Evolutionary conservation across 768 basidiomycete genomes (phyloP).

Genomic region (Crucibulum laeve): DNA sequence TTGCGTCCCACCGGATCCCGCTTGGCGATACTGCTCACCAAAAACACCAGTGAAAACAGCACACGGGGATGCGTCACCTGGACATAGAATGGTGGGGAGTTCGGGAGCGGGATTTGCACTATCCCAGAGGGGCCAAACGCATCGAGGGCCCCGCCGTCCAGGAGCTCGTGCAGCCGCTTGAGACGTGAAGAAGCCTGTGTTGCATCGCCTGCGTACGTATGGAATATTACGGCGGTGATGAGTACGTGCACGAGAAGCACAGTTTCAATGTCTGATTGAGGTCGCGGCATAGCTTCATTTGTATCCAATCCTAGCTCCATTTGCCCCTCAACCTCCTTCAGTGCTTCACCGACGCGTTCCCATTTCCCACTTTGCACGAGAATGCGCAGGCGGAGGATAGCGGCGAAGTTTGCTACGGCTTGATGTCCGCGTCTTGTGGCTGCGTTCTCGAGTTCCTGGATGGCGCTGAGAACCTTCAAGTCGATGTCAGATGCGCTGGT

Average conservation of each 20-base stretch:
- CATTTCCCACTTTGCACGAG: slow-evolving; percentile 53
- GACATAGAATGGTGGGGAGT: slow-evolving; percentile 43
- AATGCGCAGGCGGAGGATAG: slow-evolving; percentile 53
- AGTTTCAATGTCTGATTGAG: slow-evolving; percentile 15
- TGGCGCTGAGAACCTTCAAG: slow-evolving; percentile 23
- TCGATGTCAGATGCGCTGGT: slow-evolving; percentile 11
- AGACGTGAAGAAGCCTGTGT: slow-evolving; percentile 46
- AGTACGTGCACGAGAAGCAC: slow-evolving; percentile 52
- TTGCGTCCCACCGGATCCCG: slow-evolving; percentile 71
- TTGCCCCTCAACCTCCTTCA: slow-evolving; percentile 44
- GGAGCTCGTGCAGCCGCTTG: slow-evolving; percentile 55
- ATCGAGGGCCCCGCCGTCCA: slow-evolving; percentile 54
- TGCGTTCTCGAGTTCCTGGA: slow-evolving; percentile 27
- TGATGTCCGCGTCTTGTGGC: slow-evolving; percentile 26
- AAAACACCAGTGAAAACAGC: slow-evolving; percentile 59
- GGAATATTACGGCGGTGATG: slow-evolving; percentile 55
- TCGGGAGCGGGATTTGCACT: slow-evolving; percentile 28
- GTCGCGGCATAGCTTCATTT: not conserved
- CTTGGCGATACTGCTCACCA: slow-evolving; percentile 62
- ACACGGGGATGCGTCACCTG: slow-evolving; percentile 67
- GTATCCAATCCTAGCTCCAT: slow-evolving; percentile 34
- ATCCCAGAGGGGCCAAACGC: slow-evolving; percentile 29
- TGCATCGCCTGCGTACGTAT: slow-evolving; percentile 55
- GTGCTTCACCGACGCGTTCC: slow-evolving; percentile 43
- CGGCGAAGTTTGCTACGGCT: slow-evolving; percentile 43